Conservation (phyloP, 2,329 filamentous ascomycete species). For the Clarireedia paspali region DNA sequence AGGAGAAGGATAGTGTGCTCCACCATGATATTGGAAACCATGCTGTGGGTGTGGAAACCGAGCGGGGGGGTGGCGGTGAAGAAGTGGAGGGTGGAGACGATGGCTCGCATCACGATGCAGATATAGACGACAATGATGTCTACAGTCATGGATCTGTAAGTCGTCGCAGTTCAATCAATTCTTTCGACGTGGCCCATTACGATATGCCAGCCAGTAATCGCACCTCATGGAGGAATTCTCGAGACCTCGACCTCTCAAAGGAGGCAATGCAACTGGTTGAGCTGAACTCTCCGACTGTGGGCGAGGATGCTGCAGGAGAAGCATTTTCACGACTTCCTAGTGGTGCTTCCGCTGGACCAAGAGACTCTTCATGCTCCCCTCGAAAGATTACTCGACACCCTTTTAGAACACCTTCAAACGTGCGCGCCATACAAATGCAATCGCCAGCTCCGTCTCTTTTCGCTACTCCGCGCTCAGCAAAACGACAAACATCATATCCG, state of each 20-base stretch:
- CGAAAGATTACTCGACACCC: constrained; percentile 49
- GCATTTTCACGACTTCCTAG: constrained; percentile 38
- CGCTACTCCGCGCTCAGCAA: constrained; percentile 48
- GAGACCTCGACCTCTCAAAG: neutral
- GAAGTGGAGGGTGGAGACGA: constrained; percentile 20
- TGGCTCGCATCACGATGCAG: constrained; percentile 28
- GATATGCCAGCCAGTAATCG: neutral
- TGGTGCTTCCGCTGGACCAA: constrained; percentile 23
- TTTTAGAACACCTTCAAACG: constrained; percentile 62
- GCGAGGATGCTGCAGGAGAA: constrained; percentile 28
- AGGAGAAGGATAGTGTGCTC: constrained; percentile 2
- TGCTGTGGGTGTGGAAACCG: constrained; percentile 1
- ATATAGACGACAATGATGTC: constrained; percentile 30
- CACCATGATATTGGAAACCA: constrained; percentile 1
- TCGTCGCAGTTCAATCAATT: constrained; percentile 23
- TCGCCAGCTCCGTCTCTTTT: constrained; percentile 53
- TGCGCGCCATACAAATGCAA: constrained; percentile 65
- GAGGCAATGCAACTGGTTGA: constrained; percentile 18
- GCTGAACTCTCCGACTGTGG: constrained; percentile 22
- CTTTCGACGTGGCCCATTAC: constrained; percentile 18
- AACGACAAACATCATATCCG: constrained; percentile 33
- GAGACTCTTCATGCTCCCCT: constrained; percentile 35
- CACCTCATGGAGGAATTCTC: constrained; percentile 1
- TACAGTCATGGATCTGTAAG: constrained; percentile 25
- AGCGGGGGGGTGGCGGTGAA: neutral